phyloP scores from a whole-genome alignment of 225 moss, liverwort and hornwort species.

The Anthoceros angustus region DNA sequence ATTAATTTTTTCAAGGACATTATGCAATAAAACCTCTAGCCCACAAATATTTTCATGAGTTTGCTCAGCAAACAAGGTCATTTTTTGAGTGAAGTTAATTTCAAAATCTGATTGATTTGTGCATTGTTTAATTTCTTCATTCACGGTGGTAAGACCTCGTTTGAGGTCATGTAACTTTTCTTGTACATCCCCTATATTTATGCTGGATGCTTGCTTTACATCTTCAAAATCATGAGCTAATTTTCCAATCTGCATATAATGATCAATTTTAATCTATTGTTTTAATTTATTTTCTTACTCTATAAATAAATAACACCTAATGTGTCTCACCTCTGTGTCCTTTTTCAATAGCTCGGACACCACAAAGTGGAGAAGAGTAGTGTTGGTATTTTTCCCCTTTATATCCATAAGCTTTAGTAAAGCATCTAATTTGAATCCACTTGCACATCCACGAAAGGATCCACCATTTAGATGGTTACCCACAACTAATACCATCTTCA shows the following conservation, averaged over 20 bases:
- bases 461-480: slow-evolving; percentile 83
- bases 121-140: slow-evolving; percentile 19
- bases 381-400: slow-evolving; percentile 60
- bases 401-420: slow-evolving; percentile 84
- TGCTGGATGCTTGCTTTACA: slow-evolving; percentile 53
- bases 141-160: slow-evolving; percentile 34
- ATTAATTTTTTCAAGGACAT: slow-evolving; percentile 34
- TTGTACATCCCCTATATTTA: slow-evolving; percentile 63
- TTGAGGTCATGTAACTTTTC: slow-evolving; percentile 49
- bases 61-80: slow-evolving; percentile 37
- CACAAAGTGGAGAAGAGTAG: slow-evolving; percentile 82
- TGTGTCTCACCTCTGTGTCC: slow-evolving; percentile 33
- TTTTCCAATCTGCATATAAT: slow-evolving; percentile 28
- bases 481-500: slow-evolving; percentile 75
- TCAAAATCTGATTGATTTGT: background rate
- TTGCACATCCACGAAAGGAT: slow-evolving; percentile 66
- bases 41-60: slow-evolving; percentile 23
- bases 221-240: slow-evolving; percentile 54
- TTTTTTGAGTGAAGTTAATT: slow-evolving; percentile 15
- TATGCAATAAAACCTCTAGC: slow-evolving; percentile 19
- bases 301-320: background rate
- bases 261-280: background rate
- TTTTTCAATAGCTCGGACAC: slow-evolving; percentile 49
- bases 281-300: background rate
- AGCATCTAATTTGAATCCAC: slow-evolving; percentile 69